Evolutionary conservation across 768 basidiomycete species (phyloP).

Genomic region (Kondoa malvinella): DNA sequence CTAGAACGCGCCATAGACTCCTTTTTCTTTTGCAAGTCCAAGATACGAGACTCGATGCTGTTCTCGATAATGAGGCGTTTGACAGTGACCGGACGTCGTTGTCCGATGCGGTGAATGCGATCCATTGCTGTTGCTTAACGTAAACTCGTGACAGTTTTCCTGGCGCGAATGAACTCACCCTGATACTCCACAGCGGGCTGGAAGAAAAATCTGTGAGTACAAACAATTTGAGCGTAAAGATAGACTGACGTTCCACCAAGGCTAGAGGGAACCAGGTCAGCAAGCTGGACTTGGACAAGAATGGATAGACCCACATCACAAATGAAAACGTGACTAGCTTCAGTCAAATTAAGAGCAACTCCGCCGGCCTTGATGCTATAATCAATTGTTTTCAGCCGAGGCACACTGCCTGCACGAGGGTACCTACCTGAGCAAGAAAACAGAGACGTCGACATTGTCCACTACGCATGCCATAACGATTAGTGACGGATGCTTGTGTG

Average conservation of each 20-base stretch:
- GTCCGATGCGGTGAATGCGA: constrained; percentile 89
- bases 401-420: no score
- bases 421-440: constrained; percentile 95
- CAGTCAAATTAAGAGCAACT: constrained; percentile 73
- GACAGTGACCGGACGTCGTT: constrained; percentile 77
- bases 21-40: constrained; percentile 79
- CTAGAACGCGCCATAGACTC: constrained; percentile 10
- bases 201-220: background rate
- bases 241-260: no score
- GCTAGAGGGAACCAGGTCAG: no score
- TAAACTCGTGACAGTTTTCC: constrained; percentile 9
- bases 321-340: constrained; percentile 30
- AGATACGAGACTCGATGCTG: constrained; percentile 79
- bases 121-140: constrained; percentile 69
- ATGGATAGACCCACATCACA: no score
- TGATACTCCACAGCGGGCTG: constrained; percentile 6
- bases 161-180: background rate
- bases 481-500: constrained; percentile 37
- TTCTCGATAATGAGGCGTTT: constrained; percentile 91
- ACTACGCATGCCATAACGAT: constrained; percentile 52
- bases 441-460: constrained; percentile 81
- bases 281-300: no score
- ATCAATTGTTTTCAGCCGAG: no score
- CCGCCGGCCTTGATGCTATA: constrained; percentile 88
- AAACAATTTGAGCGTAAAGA: constrained; percentile 11